Base-by-base conservation (phyloP, 2,329 filamentous ascomycete genomes). In the Aschersonia sp. region DNA sequence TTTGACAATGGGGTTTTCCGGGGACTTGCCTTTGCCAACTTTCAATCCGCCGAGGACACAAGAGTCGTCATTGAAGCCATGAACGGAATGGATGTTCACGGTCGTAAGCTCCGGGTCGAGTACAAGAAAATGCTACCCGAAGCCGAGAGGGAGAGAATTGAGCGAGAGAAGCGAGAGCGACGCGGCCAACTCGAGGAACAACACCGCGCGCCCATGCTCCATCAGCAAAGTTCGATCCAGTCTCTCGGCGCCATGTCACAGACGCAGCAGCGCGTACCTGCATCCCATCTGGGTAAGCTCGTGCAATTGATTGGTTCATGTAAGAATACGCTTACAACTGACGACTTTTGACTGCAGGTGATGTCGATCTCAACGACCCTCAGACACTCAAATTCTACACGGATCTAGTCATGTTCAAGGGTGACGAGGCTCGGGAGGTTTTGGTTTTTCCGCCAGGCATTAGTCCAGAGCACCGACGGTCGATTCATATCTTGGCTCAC, bases 81-180 rank as follows among this genome's bases (percentile, higher is more conserved):
- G 75, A 98, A 98, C 61, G 89, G 94, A 57, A 85, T 96, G 65
- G 92, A 97, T 60, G 78, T 98, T 6, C 89, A 95, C 61, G 92
- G 92, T 44, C 79, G 92, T 51, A 97, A 97, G 69, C 71, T 98
- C 55, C 78, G 92, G 45, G 92, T 98, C 30, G 92, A 98, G 66
- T 98, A 97, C 71, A 98, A 98, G 75, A 97, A 97, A 71, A 97
- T 98, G 92, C 77, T 98, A 4, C 92, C 92, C 1, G 79, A 94
- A 54, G 87, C 89, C 32, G 92, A 97, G 66, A 80, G 92, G 47
- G 92, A 98, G 66, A 80, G 92, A 41, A 97, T 98, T 56, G 92
- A 98, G 65, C 79, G 92, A 5, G 92, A 97, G 67, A 98, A 97
- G 78, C 79, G 92, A 50, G 91, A 97, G 69, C 85, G 92, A 56